Conservation (phyloP, 2,329 filamentous ascomycete species). For the Sodiomyces alkalinus region DNA sequence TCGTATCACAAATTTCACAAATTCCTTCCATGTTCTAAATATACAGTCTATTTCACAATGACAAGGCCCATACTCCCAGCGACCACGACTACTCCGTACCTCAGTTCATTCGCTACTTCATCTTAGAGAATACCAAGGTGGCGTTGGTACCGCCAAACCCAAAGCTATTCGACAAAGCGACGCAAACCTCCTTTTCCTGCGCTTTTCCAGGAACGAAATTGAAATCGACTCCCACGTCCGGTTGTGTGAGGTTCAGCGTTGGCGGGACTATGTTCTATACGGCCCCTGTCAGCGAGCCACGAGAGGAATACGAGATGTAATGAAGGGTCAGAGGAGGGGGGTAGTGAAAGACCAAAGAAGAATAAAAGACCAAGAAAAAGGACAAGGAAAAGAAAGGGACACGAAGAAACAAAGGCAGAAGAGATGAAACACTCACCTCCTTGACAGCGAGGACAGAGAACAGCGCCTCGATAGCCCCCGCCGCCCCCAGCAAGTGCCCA, state of each 20-base stretch:
- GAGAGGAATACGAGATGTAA: too few relatives aligned
- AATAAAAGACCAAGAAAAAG: too few relatives aligned
- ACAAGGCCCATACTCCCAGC: too few relatives aligned
- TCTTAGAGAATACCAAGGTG: constrained; percentile 58
- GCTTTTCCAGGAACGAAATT: constrained; percentile 68
- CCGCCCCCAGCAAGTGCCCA: constrained; percentile 81
- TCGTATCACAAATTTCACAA: too few relatives aligned
- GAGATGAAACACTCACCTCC: constrained; percentile 45
- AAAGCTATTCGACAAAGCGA: constrained; percentile 87
- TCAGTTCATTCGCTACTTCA: too few relatives aligned
- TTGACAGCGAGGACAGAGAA: constrained; percentile 69
- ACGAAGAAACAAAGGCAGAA: too few relatives aligned
- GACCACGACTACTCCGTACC: too few relatives aligned
- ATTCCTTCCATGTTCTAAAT: not conserved
- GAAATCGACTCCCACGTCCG: constrained; percentile 55
- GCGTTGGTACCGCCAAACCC: constrained; percentile 97
- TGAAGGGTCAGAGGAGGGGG: too few relatives aligned
- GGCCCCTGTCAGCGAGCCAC: too few relatives aligned
- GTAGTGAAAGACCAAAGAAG: too few relatives aligned
- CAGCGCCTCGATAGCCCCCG: constrained; percentile 79
- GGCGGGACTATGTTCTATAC: constrained; percentile 62
- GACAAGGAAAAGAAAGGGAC: too few relatives aligned
- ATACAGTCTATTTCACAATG: too few relatives aligned
- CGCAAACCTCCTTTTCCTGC: constrained; percentile 54
- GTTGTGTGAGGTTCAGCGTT: constrained; percentile 64